These are phyloP conservation scores for Boletellus sp. DNA, from an alignment of 768 basidiomycete genomes.

Conservation along the genomic window DNA sequence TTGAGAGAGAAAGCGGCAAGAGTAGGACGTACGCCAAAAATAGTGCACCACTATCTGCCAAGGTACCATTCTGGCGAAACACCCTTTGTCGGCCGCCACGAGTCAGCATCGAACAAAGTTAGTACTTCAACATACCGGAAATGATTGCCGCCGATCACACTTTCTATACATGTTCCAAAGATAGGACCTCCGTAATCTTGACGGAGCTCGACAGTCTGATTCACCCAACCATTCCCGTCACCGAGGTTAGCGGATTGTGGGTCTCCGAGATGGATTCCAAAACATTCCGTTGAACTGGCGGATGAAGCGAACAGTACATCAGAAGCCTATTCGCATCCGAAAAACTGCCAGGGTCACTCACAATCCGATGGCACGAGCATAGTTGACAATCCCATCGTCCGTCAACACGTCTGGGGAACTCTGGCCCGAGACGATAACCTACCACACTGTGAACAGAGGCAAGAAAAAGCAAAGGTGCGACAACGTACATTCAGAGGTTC, in stretches of 20 bases:
- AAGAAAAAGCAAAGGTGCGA: not conserved
- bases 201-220: conserved; percentile 43
- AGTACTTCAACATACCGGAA: conserved; percentile 32
- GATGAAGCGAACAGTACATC: conserved; percentile 2
- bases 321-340: not conserved
- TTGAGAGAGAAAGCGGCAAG: not conserved
- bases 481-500: conserved; percentile 40
- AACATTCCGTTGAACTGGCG: conserved; percentile 38
- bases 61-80: conserved; percentile 54
- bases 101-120: not conserved
- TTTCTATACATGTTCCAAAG: conserved; percentile 44
- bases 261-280: conserved; percentile 33
- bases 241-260: conserved; percentile 42
- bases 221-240: conserved; percentile 43
- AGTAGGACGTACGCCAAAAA: conserved; percentile 51
- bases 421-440: conserved; percentile 62
- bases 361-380: conserved; percentile 62
- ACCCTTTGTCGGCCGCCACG: conserved; percentile 27
- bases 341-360: conserved; percentile 25
- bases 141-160: conserved; percentile 43
- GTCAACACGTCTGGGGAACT: conserved; percentile 58
- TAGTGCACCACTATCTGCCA: conserved; percentile 44
- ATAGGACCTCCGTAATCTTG: conserved; percentile 35
- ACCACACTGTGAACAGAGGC: not conserved
- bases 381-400: conserved; percentile 53